phyloP scores from a whole-genome alignment of 805 yeast species.

The Lipomyces kockii region DNA sequence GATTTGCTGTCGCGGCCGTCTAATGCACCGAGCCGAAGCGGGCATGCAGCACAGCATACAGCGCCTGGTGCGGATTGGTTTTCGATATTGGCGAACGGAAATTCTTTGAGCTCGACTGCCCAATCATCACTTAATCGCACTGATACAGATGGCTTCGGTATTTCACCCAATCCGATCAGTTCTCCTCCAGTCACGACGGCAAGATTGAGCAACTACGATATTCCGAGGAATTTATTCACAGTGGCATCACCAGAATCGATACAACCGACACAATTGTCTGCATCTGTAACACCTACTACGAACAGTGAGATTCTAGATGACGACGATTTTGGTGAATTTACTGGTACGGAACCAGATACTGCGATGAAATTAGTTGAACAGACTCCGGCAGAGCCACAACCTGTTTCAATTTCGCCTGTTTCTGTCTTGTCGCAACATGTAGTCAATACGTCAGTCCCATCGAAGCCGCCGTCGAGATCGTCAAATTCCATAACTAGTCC shows the following conservation, averaged over 20 bases:
- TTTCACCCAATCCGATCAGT: background rate
- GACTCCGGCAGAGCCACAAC: background rate
- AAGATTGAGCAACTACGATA: constrained; percentile 1
- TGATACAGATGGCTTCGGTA: background rate
- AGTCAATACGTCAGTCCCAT: background rate
- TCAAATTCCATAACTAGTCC: background rate
- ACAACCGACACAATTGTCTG: background rate
- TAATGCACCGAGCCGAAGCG: background rate
- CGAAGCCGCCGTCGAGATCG: background rate
- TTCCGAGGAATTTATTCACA: constrained; percentile 11
- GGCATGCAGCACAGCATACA: constrained; percentile 1
- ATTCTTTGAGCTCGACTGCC: background rate
- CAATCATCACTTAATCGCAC: background rate
- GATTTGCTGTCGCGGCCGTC: constrained; percentile 21
- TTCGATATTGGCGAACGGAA: constrained; percentile 11
- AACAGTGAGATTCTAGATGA: background rate
- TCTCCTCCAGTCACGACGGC: background rate
- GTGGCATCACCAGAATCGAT: constrained; percentile 2
- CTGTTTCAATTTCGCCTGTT: constrained; percentile 3
- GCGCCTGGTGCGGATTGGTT: constrained; percentile 20
- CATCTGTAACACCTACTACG: background rate
- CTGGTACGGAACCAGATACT: constrained; percentile 1
- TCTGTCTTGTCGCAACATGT: background rate
- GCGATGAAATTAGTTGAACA: background rate
- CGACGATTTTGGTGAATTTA: constrained; percentile 31